Evolutionary conservation across 345 rosid species (phyloP).

Genomic region (Salix exigua): DNA sequence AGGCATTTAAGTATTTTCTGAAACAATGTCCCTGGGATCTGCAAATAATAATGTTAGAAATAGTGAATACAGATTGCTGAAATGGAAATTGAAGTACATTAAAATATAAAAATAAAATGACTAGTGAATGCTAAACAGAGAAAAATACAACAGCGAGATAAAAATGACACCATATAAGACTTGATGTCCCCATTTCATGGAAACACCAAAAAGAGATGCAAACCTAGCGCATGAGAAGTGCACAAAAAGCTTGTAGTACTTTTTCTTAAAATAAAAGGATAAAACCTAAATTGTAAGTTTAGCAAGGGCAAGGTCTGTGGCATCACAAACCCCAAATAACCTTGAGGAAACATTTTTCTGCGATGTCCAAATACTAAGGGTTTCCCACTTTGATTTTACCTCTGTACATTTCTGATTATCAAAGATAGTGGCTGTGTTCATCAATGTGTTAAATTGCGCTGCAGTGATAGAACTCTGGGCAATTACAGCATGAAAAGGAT

Average conservation of each 20-base stretch:
- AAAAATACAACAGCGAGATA: not conserved
- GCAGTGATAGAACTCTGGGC: too few relatives aligned
- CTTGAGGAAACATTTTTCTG: not conserved
- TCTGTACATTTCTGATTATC: not conserved
- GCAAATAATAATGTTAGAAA: slow-evolving; percentile 19
- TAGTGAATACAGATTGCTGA: not conserved
- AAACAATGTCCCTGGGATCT: slow-evolving; percentile 60
- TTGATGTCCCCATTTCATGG: not conserved
- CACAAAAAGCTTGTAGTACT: not conserved
- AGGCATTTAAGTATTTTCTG: slow-evolving; percentile 64
- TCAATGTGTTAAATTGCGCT: not conserved
- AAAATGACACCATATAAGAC: not conserved
- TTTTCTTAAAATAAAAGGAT: not conserved
- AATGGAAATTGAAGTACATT: not conserved
- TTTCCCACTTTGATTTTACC: too few relatives aligned
- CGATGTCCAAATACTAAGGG: not conserved
- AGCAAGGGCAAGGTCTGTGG: not conserved
- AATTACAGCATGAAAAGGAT: not conserved
- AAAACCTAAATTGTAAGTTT: not conserved
- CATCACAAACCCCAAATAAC: not conserved
- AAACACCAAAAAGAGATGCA: not conserved
- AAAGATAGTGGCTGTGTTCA: not conserved
- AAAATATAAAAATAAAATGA: not conserved
- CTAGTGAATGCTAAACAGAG: not conserved
- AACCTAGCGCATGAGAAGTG: not conserved